Evolutionary conservation across 2,329 filamentous ascomycete species (phyloP), one percentile per base, ranked within the genome.

Genomic region (Verticillium alfalfae): DNA sequence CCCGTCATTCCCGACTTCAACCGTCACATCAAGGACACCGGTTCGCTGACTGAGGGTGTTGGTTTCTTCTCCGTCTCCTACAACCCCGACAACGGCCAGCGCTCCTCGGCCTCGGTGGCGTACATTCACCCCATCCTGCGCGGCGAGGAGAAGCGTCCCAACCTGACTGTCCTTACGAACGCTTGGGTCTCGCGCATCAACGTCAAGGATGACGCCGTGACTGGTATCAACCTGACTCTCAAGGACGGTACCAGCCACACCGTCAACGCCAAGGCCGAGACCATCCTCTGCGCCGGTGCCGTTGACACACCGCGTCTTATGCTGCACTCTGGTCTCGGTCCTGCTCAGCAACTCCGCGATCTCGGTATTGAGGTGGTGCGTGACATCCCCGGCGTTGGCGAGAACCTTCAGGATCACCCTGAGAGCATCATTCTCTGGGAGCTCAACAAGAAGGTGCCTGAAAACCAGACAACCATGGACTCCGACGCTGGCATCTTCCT

Each of bases 11-110:
- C 87, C 66, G 91, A 97, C 79, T 96, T 96, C 83, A 96, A 96
- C 81, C 81, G 88, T 69, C 86, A 93, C 73, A 96, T 97, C 73
- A 84, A 84, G 64, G 81, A 84, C 66, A 89, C 83, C 58, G 93
- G 93, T 61, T 82, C 87, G 55, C 78, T 96, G 66, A 88, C 86
- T 66, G 81, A 90, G 69, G 90, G 90, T 57, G 90, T 95, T 34
- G 93, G 93, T 61, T 97, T 96, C 83, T 94, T 96, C 82, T 93
- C 89, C 66, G 88, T 96, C 67, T 88, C 91, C 41, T 96, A 96
- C 79, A 96, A 96, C 79, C 93, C 93, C 2, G 92, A 96, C 70
- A 88, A 92, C 70, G 91, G 92, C 70, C 85, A 86, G 69, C 87
- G 93, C 65, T 94, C 90, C 79, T 93, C 90, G 72, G 92, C 93